Percentiles rank a stretch among this genome's conserved stretches.
phyloP scores from a whole-genome alignment of 1,139 yeast genomes.

The Taphrina wiesneri region DNA sequence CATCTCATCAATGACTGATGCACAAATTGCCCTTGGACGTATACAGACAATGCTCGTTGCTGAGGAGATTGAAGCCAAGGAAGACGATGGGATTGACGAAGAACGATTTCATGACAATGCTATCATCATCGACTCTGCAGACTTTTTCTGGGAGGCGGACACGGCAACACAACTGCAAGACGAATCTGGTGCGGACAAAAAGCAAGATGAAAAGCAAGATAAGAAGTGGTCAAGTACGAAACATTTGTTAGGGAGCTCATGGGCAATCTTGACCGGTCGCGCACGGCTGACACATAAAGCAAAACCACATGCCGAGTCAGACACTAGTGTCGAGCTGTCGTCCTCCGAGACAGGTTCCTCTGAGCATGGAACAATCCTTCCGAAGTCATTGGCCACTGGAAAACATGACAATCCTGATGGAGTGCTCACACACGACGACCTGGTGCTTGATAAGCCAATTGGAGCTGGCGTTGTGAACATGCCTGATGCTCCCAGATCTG shows the following conservation, averaged over 20 bases:
- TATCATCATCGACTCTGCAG: conserved; percentile 55
- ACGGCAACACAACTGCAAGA: neutral
- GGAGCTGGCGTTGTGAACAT: neutral
- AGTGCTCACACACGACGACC: neutral
- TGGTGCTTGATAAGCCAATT: neutral
- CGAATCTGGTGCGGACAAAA: neutral
- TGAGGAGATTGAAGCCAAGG: conserved; percentile 43
- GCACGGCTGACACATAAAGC: neutral
- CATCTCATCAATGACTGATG: conserved; percentile 61
- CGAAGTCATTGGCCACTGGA: neutral
- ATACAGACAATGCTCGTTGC: conserved; percentile 58
- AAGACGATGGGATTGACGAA: conserved; percentile 41
- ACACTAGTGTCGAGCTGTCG: neutral
- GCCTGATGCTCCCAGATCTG: neutral
- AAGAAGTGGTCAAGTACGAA: neutral
- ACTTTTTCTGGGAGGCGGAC: conserved; percentile 64
- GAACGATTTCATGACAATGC: conserved; percentile 43
- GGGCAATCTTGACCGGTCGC: neutral
- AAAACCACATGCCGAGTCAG: neutral
- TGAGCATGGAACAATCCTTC: neutral
- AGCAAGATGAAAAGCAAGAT: neutral
- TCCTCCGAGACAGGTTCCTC: neutral
- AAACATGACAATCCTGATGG: neutral
- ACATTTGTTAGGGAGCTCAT: neutral
- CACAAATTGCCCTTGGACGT: conserved; percentile 63